Conservation (phyloP, 106 monocot species). For the Platanthera zijinensis region DNA sequence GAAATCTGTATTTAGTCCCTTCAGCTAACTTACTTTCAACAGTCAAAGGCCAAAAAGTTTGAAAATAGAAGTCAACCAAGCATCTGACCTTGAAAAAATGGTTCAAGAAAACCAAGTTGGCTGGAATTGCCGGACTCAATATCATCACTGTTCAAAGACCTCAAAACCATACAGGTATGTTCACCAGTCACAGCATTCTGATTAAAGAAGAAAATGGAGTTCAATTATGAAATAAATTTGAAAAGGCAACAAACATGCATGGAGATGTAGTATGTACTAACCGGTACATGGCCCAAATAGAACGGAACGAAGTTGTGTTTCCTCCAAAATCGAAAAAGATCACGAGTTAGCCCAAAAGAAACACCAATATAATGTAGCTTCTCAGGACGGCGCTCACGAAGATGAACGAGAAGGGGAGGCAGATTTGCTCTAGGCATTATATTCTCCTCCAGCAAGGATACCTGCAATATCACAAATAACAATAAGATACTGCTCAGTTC, state of each 20-base stretch:
- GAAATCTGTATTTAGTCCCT: slow-evolving; percentile 55
- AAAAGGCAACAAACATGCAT: slow-evolving; percentile 8
- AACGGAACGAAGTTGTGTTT: slow-evolving; percentile 76
- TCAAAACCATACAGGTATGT: slow-evolving; percentile 88
- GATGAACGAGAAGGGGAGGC: slow-evolving; percentile 92
- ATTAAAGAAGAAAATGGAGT: slow-evolving; percentile 3
- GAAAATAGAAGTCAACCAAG: background rate
- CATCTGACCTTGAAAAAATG: slow-evolving; percentile 72
- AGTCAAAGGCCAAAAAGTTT: background rate
- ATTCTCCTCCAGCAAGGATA: slow-evolving; percentile 81
- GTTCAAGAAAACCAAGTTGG: slow-evolving; percentile 64
- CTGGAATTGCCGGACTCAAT: slow-evolving; percentile 38
- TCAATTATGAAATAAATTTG: background rate
- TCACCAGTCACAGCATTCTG: slow-evolving; percentile 86
- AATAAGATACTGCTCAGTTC: background rate
- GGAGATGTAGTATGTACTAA: slow-evolving; percentile 17
- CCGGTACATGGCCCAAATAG: slow-evolving; percentile 87
- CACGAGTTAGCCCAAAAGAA: slow-evolving; percentile 83
- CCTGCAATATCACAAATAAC: slow-evolving; percentile 32
- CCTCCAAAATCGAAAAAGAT: slow-evolving; percentile 90
- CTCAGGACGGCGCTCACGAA: slow-evolving; percentile 74
- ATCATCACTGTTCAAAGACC: slow-evolving; percentile 65
- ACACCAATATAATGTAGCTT: slow-evolving; percentile 89
- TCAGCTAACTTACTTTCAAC: slow-evolving; percentile 2
- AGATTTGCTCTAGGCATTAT: slow-evolving; percentile 74